Conservation (phyloP, 2,329 filamentous ascomycete species). For the Monilinia laxa region DNA sequence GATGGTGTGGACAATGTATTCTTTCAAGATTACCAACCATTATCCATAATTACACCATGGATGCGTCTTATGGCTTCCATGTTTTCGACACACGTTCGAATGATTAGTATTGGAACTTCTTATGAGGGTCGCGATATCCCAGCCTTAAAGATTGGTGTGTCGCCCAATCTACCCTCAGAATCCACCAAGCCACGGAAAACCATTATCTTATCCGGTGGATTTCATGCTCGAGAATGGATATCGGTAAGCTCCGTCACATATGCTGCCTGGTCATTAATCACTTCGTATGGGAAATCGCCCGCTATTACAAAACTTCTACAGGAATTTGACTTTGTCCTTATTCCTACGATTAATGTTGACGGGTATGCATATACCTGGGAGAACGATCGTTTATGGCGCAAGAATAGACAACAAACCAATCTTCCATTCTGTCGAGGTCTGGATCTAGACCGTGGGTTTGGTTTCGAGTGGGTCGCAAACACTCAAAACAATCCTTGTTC, state of each 20-base stretch:
- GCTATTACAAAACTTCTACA: slow-evolving; percentile 76
- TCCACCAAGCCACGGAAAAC: slow-evolving; percentile 62
- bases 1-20: slow-evolving; percentile 68
- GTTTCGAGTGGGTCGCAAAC: slow-evolving; percentile 75
- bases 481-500: slow-evolving; percentile 79
- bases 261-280: slow-evolving; percentile 83
- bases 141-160: slow-evolving; percentile 72
- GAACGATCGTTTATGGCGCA: slow-evolving; percentile 88
- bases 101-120: slow-evolving; percentile 76
- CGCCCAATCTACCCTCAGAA: slow-evolving; percentile 49
- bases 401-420: slow-evolving; percentile 82
- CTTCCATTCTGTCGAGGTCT: slow-evolving; percentile 82
- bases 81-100: slow-evolving; percentile 76
- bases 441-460: slow-evolving; percentile 85
- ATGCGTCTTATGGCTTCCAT: slow-evolving; percentile 86
- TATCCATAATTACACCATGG: slow-evolving; percentile 78
- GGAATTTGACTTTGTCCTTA: slow-evolving; percentile 81
- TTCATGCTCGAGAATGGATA: slow-evolving; percentile 97
- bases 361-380: slow-evolving; percentile 95
- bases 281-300: slow-evolving; percentile 70
- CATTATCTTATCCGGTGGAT: slow-evolving; percentile 77
- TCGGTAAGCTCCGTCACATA: slow-evolving; percentile 89
- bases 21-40: slow-evolving; percentile 88
- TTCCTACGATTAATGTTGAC: slow-evolving; percentile 89
- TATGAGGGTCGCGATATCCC: slow-evolving; percentile 86